These are phyloP conservation scores for Lactarius indigo DNA, from an alignment of 768 basidiomycete genomes.

Conservation along the genomic window DNA sequence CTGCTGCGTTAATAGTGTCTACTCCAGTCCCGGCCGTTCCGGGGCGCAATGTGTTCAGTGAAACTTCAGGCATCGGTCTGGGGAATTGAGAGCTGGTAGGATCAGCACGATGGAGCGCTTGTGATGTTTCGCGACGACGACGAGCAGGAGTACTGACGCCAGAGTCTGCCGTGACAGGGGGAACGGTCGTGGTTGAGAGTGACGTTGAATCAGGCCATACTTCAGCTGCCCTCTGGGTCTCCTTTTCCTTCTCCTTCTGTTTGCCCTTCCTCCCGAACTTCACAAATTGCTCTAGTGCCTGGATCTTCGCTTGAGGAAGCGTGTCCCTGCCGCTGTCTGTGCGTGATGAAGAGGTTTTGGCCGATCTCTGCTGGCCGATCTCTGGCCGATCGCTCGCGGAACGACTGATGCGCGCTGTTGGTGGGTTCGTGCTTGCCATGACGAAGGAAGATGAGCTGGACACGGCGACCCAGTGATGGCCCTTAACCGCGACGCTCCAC, in stretches of 20 bases:
- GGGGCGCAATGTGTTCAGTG: neutral
- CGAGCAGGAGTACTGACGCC: neutral
- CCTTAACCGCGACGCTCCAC: neutral
- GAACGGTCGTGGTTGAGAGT: neutral
- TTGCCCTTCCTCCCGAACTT: slow-evolving; percentile 24
- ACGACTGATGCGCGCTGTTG: slow-evolving; percentile 12
- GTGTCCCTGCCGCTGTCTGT: neutral
- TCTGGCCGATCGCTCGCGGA: slow-evolving; percentile 11
- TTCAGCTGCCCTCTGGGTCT: neutral
- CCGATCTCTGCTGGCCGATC: neutral
- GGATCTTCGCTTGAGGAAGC: slow-evolving; percentile 20
- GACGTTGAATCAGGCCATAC: slow-evolving; percentile 28
- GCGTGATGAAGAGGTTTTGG: slow-evolving; percentile 10
- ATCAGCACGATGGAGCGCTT: neutral
- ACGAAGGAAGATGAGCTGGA: neutral
- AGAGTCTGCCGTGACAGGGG: neutral
- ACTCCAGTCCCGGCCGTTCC: neutral
- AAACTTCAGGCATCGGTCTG: neutral
- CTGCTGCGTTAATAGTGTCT: neutral
- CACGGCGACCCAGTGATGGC: neutral
- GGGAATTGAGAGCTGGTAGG: neutral
- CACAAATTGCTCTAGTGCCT: slow-evolving; percentile 22
- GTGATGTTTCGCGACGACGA: neutral
- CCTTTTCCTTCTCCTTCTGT: slow-evolving; percentile 11
- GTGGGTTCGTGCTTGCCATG: slow-evolving; percentile 9